Evolutionary conservation across 164 flowering plant genomes (phyloP), one percentile per base, ranked within the genome.

Genomic region (Sedum album): DNA sequence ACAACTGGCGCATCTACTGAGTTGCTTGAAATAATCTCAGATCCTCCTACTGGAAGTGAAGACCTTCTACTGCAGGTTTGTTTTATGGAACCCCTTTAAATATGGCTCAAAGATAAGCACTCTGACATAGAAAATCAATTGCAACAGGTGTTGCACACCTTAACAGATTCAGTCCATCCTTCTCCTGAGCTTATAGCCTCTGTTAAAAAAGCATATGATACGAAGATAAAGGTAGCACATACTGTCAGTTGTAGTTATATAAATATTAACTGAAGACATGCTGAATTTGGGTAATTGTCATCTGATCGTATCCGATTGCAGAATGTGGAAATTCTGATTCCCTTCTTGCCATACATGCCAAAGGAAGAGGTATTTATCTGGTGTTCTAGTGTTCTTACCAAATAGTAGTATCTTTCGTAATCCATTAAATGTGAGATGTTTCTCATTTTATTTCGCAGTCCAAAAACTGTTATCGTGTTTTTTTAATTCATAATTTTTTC

Each of bases 1-100:
- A 88, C 97, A 2, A 90, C 90, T 61, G 99, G 97, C 48, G 69
- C 95, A 46, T 95, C 98, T 60, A 49, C 85, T 53, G 88, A 85
- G 63, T 84, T 95, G 63, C 96, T 95, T 71, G 87, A 80, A 68
- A 86, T 90, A 74, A 79, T 95, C 71, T 83, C 96, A 25, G 90
- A 90, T 76, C 94, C 93, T 74, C 99, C 97, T 35, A 65, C 66
- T 76, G 99, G 97, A 82, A 86, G 97, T 66, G 85, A 87, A 73
- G 80, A 76, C 70, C 98, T 95, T 73, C 75, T 92, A 38, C 79
- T 80, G 81, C 90, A 87, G 97, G 99, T 94, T 65, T 65, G 67
- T n/a, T 65, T 9, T 20, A 35, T 36, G 42, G 21, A 36, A 13
- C 13, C n/a, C 15, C 5, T 36, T 11, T 36, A 65, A n/a, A 10